phyloP scores from a whole-genome alignment of 2,329 filamentous ascomycete species.

The Botryotinia globosa region DNA sequence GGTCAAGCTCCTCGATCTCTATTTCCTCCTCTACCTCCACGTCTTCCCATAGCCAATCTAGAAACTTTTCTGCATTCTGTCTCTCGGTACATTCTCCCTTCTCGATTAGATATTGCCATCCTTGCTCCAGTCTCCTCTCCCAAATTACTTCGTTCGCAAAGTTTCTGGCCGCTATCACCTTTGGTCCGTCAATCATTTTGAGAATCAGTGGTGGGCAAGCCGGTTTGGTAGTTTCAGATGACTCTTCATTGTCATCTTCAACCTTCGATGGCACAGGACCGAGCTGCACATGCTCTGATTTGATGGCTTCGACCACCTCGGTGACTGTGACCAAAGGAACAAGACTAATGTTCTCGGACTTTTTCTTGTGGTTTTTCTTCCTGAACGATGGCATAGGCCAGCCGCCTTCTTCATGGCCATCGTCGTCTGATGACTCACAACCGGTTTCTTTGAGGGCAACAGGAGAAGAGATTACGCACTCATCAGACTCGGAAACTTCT shows the following conservation, averaged over 20 bases:
- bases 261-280: neutral
- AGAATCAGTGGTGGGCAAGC: neutral
- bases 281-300: neutral
- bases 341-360: neutral
- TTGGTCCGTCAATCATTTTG: neutral
- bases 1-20: neutral
- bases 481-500: neutral
- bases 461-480: neutral
- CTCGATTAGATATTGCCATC: slow-evolving; percentile 9
- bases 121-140: slow-evolving; percentile 27
- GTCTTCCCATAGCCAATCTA: slow-evolving; percentile 1
- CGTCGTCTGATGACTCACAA: neutral
- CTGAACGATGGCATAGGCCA: neutral
- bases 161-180: slow-evolving; percentile 15
- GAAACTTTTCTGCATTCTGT: neutral
- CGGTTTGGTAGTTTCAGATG: neutral
- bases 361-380: accelerated
- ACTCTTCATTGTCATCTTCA: neutral
- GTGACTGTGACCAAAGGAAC: neutral
- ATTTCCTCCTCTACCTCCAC: neutral
- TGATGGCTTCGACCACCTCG: neutral
- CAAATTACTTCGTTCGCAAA: slow-evolving; percentile 26
- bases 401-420: neutral
- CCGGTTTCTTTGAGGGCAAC: too few relatives aligned
- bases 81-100: neutral